Evolutionary conservation across 805 yeast genomes (phyloP), one percentile per base, ranked within the genome.

Genomic region (Candida tibetensis): DNA sequence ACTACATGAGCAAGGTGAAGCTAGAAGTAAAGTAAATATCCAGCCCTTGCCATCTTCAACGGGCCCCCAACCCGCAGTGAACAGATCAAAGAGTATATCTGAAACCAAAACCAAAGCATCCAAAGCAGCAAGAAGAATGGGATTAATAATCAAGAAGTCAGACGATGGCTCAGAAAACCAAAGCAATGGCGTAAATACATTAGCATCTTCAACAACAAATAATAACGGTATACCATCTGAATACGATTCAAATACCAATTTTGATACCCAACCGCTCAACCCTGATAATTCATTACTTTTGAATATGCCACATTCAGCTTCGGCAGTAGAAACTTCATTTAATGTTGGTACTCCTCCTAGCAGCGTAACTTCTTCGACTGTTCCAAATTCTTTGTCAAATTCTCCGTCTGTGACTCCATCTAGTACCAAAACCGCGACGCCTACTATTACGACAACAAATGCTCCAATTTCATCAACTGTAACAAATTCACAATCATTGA

Each of bases 51-150:
- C 39, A 13, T 8, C 32, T 30, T 18, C 48, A 36, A 17, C 36
- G 17, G 30, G 51, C 28, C 31, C 39, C 17, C 36, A 47, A 12
- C 52, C 64, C 14, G 41, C 48, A 16, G 25, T 62, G 4, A 44
- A 57, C 2, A 44, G 72, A 26, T 52, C 63, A 2, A 50, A 60
- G 35, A 54, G 63, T 21, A 50, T 61, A 4, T 58, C 68, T 2
- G 74, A 72, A 41, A 63, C 64, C 22, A 65, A 64, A n/a, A 34
- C 48, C n/a, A 53, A 55, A 32, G 66, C 81, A 5, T 72, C 84
- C n/a, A 71, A 79, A 39, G 85, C 87, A 4, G 77, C 86, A 0
- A 78, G 83, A 52, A 66, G 91, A 45, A 83, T 82, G 89, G 91
- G 90, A 0, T 74, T 84, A 37, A 78, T 84, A 27, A 74, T 77